Evolutionary conservation across 2,329 filamentous ascomycete species (phyloP), one percentile per base, ranked within the genome.

Genomic region (Sporothrix luriei): DNA sequence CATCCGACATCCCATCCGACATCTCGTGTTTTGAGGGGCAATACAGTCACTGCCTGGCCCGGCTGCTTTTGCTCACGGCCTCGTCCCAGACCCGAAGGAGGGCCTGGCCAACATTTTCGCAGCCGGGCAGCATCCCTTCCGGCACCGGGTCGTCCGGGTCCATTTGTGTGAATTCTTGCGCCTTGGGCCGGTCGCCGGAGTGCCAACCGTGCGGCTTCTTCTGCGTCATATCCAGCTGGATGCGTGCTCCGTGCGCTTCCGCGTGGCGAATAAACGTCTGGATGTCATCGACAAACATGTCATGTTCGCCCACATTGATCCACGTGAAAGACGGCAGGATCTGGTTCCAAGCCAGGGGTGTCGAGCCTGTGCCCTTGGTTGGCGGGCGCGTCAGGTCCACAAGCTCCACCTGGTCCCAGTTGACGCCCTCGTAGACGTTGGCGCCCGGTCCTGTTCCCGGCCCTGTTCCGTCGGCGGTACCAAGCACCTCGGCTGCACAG

Each of bases 261-360:
- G 55, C 55, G 2, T 61, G 33, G n/a, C 38, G 33, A 43, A 4
- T 2, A 7, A 61, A 61, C 21, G 24, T 29, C 21, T 48, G 40
- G n/a, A 43, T 43, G 3, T 29, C 59, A 21, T 64, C 59, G 16
- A 29, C 48, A 40, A 64, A 48, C 40, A 48, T 48, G 59, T 64
- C 59, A 21, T 48, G 59, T 14, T 64, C 59, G 40, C 59, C 59
- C n/a, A 64, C 59, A 29, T 64, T 64, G 40, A 64, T 48, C 59
- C 40, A 62, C 5, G 59, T 48, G 24, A 48, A 62, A 10, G 24
- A 14, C 3, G 59, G 59, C 40, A 62, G 21, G 13, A 62, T 29
- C 21, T 48, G 21, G 21, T 62, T 48, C 59, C 40, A 61, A 10
- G 33, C 14, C 19, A 61, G n/a, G 55, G 33, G 4, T 9, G 38